A percentile compares a stretch with the other conserved stretches of the same genome.
Evolutionary conservation across 2,329 filamentous ascomycete genomes (phyloP).

Genomic region (Cytospora piceicola): DNA sequence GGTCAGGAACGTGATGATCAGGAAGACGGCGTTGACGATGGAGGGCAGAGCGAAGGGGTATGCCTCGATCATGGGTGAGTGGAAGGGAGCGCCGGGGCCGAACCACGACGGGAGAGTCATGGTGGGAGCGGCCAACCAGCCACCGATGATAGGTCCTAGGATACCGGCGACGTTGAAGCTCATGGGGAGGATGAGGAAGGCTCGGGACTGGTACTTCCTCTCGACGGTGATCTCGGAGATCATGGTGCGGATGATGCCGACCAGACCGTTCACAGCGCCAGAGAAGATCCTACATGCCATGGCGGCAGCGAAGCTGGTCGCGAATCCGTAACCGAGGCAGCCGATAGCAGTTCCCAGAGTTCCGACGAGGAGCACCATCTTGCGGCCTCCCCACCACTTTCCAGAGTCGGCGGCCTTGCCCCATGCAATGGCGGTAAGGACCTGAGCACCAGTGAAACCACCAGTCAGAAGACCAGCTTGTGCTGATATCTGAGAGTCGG

Average conservation of each 20-base stretch:
- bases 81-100: constrained; percentile 60
- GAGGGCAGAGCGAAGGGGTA: constrained; percentile 75
- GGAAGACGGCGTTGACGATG: constrained; percentile 64
- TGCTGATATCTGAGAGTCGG: constrained; percentile 61
- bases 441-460: constrained; percentile 74
- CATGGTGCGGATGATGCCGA: constrained; percentile 54
- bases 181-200: constrained; percentile 52
- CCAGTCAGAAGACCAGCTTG: constrained; percentile 73
- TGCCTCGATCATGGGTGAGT: constrained; percentile 64
- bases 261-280: constrained; percentile 57
- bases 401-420: constrained; percentile 66
- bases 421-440: constrained; percentile 75
- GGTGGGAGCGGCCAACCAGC: constrained; percentile 69
- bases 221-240: constrained; percentile 54
- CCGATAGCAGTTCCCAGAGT: constrained; percentile 69
- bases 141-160: constrained; percentile 60
- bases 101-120: constrained; percentile 65
- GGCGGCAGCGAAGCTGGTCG: constrained; percentile 65
- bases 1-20: constrained; percentile 56
- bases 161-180: constrained; percentile 54
- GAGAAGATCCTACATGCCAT: constrained; percentile 69
- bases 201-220: constrained; percentile 52
- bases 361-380: constrained; percentile 71
- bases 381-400: constrained; percentile 59
- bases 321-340: constrained; percentile 74